Evolutionary conservation across 2,329 filamentous ascomycete species (phyloP), one percentile per base, ranked within the genome.

Genomic region (Claviceps fusiformis): DNA sequence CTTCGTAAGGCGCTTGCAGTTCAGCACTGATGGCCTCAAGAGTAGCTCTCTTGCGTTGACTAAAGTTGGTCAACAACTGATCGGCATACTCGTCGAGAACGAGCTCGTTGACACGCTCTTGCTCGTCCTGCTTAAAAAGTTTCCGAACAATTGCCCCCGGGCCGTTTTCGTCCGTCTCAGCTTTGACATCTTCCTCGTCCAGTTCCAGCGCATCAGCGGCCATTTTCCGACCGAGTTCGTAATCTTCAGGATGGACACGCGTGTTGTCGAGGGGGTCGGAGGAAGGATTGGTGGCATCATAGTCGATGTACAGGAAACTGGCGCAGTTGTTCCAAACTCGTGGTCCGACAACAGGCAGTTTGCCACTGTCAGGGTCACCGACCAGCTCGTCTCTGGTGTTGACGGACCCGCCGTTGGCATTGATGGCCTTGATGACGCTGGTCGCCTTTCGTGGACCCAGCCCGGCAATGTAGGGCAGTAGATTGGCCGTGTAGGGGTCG

Each of bases 171-270:
- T 95, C 89, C 5, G 86, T 87, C 71, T 97, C 91, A 1, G 87
- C 89, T 70, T 95, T 95, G 67, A 98, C 89, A 64, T 98, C 93
- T 73, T 98, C 93, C 71, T 98, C 93, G 62, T 98, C 93, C 61
- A 98, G 78, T 67, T 96, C 92, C 50, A 98, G 76, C 17, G 93
- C 93, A 75, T 98, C 93, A 3, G 93, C 93, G 24, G 93, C 93
- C 86, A 98, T 97, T 73, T 98, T 98, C 62, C 92, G 88, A 51
- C 90, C 93, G 58, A 98, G 85, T 62, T 98, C 93, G 70, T 98
- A 98, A 67, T 98, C 93, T 73, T 98, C 93, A 1, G 93, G 93
- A 65, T 98, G 93, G 19, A 98, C 90, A 74, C 93, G 87, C 50
- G 93, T 98, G 67, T 93, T 95, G 71, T 98, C 93, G 31, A 98